Percentiles rank a stretch among this genome's conserved stretches.
These are phyloP conservation scores for Torulaspora microellipsoides DNA, from an alignment of 805 yeast species.

Conservation along the genomic window DNA sequence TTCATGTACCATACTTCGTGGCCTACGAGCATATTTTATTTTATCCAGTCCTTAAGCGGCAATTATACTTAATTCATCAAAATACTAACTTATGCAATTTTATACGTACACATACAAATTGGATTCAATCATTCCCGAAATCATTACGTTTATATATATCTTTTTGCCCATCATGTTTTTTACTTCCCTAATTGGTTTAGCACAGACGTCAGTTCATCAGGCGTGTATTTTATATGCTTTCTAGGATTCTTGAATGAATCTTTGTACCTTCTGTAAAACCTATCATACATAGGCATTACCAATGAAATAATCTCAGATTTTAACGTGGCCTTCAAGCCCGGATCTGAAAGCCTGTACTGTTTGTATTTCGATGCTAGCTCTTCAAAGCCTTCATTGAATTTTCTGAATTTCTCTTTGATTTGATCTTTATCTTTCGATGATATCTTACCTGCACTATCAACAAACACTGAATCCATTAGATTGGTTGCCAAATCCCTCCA, in stretches of 20 bases:
- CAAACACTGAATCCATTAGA: constrained; percentile 72
- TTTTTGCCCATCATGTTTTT: neutral
- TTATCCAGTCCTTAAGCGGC: no score
- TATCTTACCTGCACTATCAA: constrained; percentile 43
- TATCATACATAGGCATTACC: constrained; percentile 77
- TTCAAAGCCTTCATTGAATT: constrained; percentile 80
- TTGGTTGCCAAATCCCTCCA: constrained; percentile 80
- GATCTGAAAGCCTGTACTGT: constrained; percentile 61
- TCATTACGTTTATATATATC: no score
- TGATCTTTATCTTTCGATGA: constrained; percentile 73
- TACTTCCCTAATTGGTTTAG: constrained; percentile 27
- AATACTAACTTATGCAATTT: no score
- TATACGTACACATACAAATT: no score
- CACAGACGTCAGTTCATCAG: constrained; percentile 27
- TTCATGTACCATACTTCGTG: neutral
- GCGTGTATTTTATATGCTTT: constrained; percentile 36
- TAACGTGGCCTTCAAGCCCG: constrained; percentile 56
- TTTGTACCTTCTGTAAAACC: constrained; percentile 66
- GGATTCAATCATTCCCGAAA: no score
- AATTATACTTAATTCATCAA: no score
- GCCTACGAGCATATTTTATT: no score
- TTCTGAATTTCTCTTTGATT: constrained; percentile 78
- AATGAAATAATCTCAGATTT: constrained; percentile 65
- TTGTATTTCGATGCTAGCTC: constrained; percentile 64
- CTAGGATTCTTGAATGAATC: constrained; percentile 35